phyloP scores from a whole-genome alignment of 1,139 yeast genomes.

The Candida sanyaensis region DNA sequence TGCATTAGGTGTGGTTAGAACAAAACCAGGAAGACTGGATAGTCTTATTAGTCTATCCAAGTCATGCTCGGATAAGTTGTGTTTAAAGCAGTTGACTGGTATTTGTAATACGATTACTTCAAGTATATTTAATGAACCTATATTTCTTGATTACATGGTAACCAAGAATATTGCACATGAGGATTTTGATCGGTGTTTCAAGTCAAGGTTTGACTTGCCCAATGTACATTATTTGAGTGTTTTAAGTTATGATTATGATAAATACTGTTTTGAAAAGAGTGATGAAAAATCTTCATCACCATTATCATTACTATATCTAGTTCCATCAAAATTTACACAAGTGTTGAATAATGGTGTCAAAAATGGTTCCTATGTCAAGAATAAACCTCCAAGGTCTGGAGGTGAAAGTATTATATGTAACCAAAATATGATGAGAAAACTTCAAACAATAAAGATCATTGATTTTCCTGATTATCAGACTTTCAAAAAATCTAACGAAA shows the following conservation, averaged over 20 bases:
- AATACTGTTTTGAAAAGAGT: slow-evolving; percentile 28
- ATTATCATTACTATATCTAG: slow-evolving; percentile 35
- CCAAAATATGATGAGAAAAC: slow-evolving; percentile 20
- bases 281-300: slow-evolving; percentile 32
- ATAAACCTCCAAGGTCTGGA: slow-evolving; percentile 42
- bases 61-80: slow-evolving; percentile 85
- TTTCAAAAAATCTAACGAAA: slow-evolving; percentile 24
- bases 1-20: slow-evolving; percentile 66
- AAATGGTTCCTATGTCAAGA: slow-evolving; percentile 51
- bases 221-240: slow-evolving; percentile 19
- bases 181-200: slow-evolving; percentile 58
- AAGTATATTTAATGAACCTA: slow-evolving; percentile 35
- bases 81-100: slow-evolving; percentile 64
- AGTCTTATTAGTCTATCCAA: slow-evolving; percentile 71
- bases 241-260: slow-evolving; percentile 24
- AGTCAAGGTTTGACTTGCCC: slow-evolving; percentile 27
- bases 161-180: slow-evolving; percentile 29
- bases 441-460: slow-evolving; percentile 7
- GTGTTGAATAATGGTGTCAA: slow-evolving; percentile 55
- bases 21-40: slow-evolving; percentile 89
- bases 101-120: slow-evolving; percentile 54
- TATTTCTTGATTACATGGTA: slow-evolving; percentile 54
- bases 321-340: slow-evolving; percentile 30
- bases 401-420: slow-evolving; percentile 49
- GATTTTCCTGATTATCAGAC: slow-evolving; percentile 22